Evolutionary conservation across 2,329 filamentous ascomycete species (phyloP).

Genomic region (Trichothecium sympodiale): DNA sequence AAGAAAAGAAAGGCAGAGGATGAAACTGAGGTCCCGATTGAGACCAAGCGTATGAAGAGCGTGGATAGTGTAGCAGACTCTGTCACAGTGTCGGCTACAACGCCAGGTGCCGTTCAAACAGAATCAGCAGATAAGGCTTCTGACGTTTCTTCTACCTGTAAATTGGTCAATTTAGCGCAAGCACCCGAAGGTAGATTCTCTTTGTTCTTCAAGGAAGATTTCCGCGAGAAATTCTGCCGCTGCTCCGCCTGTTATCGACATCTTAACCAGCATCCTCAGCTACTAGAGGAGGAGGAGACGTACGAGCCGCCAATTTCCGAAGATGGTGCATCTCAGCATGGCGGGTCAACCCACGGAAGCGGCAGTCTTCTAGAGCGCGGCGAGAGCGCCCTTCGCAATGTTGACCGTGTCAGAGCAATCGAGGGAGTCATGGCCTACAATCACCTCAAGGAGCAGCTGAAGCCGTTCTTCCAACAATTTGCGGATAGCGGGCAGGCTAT

Average conservation of each 20-base stretch:
- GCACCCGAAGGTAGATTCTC: constrained; percentile 54
- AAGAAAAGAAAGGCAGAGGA: constrained; percentile 61
- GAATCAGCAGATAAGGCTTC: constrained; percentile 4
- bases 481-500: constrained; percentile 84
- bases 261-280: constrained; percentile 61
- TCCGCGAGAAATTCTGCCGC: constrained; percentile 73
- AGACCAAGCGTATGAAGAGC: constrained; percentile 42
- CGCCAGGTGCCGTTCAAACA: constrained; percentile 7
- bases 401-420: constrained; percentile 87
- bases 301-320: constrained; percentile 87
- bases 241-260: constrained; percentile 71
- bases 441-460: constrained; percentile 90
- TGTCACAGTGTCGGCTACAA: background rate
- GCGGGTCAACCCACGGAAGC: constrained; percentile 54
- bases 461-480: constrained; percentile 86
- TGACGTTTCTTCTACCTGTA: constrained; percentile 34
- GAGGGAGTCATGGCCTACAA: constrained; percentile 99
- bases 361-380: constrained; percentile 82
- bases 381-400: constrained; percentile 80
- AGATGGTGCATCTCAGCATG: constrained; percentile 41
- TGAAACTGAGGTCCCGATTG: constrained; percentile 24
- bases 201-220: constrained; percentile 69
- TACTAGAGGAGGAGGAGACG: constrained; percentile 86
- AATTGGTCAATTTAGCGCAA: constrained; percentile 46
- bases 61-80: constrained; percentile 16